These are phyloP conservation scores for Byssothecium circinans DNA, from an alignment of 2,329 filamentous ascomycete genomes.

Conservation along the genomic window DNA sequence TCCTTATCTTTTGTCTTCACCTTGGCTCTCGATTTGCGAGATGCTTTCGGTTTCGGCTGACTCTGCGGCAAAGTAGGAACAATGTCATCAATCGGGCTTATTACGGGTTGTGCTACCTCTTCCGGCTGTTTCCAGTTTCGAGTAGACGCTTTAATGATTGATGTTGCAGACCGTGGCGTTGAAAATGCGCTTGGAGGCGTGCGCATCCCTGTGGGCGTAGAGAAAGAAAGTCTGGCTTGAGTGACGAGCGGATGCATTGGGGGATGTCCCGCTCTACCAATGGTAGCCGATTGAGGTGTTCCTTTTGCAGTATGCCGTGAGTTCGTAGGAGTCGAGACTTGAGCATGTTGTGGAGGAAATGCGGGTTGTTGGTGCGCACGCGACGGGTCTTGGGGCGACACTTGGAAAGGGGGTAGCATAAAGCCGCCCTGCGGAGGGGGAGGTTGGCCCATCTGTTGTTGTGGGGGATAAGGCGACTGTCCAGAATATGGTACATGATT, in stretches of 20 bases:
- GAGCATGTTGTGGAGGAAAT: conserved; percentile 27
- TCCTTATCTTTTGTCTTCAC: conserved; percentile 24
- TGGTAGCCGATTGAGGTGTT: conserved; percentile 17
- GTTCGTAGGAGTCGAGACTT: conserved; percentile 32
- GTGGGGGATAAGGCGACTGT: conserved; percentile 35
- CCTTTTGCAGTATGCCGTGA: conserved; percentile 16
- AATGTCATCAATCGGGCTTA: conserved; percentile 33
- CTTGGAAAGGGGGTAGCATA: conserved; percentile 53
- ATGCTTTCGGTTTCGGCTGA: conserved; percentile 22
- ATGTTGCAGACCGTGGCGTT: conserved; percentile 35
- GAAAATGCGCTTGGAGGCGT: conserved; percentile 29
- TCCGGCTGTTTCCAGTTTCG: conserved; percentile 15
- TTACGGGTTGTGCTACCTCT: conserved; percentile 24
- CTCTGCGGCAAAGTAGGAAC: conserved; percentile 6
- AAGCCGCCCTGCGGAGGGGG: conserved; percentile 48
- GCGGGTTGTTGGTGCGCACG: conserved; percentile 39
- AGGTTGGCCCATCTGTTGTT: conserved; percentile 39
- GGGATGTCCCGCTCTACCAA: conserved; percentile 17
- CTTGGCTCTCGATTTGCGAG: conserved; percentile 28
- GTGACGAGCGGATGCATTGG: conserved; percentile 28
- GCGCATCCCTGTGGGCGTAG: conserved; percentile 27
- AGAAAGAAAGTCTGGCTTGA: conserved; percentile 27
- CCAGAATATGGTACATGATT: conserved; percentile 35
- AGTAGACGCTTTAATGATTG: conserved; percentile 30
- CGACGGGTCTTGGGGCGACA: conserved; percentile 48